Evolutionary conservation across 2,329 filamentous ascomycete genomes (phyloP), one percentile per base, ranked within the genome.

Genomic region (Sclerotiophoma versabilis): DNA sequence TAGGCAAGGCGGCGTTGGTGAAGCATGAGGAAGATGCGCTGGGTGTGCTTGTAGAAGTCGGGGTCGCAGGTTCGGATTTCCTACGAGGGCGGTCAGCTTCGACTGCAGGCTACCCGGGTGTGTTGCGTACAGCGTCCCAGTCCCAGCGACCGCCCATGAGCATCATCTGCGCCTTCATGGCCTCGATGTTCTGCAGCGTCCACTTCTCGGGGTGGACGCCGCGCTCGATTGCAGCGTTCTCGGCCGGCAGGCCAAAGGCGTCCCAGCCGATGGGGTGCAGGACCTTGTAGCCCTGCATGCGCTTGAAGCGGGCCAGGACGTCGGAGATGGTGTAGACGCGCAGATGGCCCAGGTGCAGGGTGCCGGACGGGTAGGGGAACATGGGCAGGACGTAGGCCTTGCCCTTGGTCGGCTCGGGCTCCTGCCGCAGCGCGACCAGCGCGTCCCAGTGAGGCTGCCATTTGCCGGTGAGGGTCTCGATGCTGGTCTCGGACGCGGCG

Each of bases 241-340:
- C 92, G 36, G 92, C 92, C 10, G 92, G 92, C 50, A 96, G 79
- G 2, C 92, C 92, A 76, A 96, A 96, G 5, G 91, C 90, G 79
- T 96, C 92, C 92, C 92, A 96, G 10, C 92, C 92, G 83, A 96
- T 96, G n/a, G 92, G 91, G 60, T 96, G 84, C 47, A 96, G 76
- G 26, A 96, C 91, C 49, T 89, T 77, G 62, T 86, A 81, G 14
- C 92, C 92, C 63, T 87, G 86, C 77, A 96, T 86, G 22, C 83
- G 83, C 65, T 87, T 85, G 70, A 88, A 96, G 48, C 92, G 84
- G 12, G 91, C 87, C 46, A 96, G 78, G 9, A 93, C 89, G 77
- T 96, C 92, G 57, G 92, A 91, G 60, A 96, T 95, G 30, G 92
- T 91, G 78, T 96, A 96, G 43, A 96, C 91, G 39, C 92, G 87